A percentile compares a stretch with the other conserved stretches of the same genome.
Conservation (phyloP, 2,329 filamentous ascomycete species). For the Tolypocladium tropicale region DNA sequence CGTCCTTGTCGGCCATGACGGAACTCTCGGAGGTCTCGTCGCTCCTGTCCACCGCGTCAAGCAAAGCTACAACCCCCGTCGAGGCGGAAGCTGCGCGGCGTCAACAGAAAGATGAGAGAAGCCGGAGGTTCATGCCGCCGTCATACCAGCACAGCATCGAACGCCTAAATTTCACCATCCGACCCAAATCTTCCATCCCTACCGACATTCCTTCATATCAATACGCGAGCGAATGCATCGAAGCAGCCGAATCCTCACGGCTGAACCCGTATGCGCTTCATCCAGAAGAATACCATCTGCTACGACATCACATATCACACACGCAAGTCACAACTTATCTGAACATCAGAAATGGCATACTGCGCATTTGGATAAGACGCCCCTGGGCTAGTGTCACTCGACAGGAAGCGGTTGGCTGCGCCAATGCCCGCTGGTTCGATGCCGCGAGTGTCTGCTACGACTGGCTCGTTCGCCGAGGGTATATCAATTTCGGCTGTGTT, state of each 20-base stretch:
- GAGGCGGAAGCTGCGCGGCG: constrained; percentile 24
- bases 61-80: constrained; percentile 53
- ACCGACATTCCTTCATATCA: constrained; percentile 58
- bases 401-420: constrained; percentile 83
- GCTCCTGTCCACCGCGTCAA: constrained; percentile 42
- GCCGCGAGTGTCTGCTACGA: constrained; percentile 82
- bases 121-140: constrained; percentile 9
- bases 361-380: constrained; percentile 82
- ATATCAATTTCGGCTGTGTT: constrained; percentile 94
- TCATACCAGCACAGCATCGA: constrained; percentile 20
- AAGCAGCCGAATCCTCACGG: constrained; percentile 79
- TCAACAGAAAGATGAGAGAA: constrained; percentile 10
- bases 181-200: constrained; percentile 77
- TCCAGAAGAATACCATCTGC: constrained; percentile 68
- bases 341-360: constrained; percentile 89
- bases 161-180: constrained; percentile 43
- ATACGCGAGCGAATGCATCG: constrained; percentile 86
- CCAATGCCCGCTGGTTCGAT: constrained; percentile 80
- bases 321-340: constrained; percentile 90
- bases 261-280: constrained; percentile 86
- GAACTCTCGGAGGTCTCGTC: constrained; percentile 48
- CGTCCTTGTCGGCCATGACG: constrained; percentile 41
- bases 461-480: constrained; percentile 83
- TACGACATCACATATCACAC: constrained; percentile 74
- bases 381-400: constrained; percentile 72